These are phyloP conservation scores for Diaporthe humulicola DNA, from an alignment of 2,329 filamentous ascomycete genomes.

Conservation along the genomic window DNA sequence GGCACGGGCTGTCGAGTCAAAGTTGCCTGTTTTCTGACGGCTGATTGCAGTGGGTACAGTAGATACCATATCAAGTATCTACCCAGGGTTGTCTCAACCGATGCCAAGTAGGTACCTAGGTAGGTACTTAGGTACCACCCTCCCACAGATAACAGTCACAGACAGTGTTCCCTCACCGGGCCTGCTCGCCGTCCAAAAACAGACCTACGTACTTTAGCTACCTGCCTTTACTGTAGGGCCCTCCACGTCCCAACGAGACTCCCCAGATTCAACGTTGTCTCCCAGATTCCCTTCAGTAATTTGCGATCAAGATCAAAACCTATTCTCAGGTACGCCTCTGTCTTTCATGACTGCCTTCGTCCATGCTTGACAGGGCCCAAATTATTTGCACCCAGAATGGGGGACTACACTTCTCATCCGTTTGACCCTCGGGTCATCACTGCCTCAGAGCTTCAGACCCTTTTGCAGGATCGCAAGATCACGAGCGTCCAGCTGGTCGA, in stretches of 20 bases:
- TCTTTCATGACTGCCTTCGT: background rate
- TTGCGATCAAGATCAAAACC: background rate
- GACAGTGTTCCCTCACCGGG: no score
- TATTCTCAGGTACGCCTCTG: background rate
- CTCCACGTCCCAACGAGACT: background rate
- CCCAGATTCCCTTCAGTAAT: background rate
- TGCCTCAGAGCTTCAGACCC: background rate
- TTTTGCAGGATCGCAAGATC: background rate
- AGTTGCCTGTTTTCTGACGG: background rate
- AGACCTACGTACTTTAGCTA: background rate
- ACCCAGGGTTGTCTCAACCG: no score
- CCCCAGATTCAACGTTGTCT: background rate
- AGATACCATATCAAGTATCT: background rate
- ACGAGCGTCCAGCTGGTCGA: background rate
- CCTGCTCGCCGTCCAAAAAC: background rate
- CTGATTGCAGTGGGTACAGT: no score
- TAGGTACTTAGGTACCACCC: no score
- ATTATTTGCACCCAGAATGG: background rate
- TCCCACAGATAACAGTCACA: no score
- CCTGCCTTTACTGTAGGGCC: no score
- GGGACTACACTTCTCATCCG: background rate
- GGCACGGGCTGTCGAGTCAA: no score
- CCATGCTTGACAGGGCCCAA: background rate
- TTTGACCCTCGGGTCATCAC: background rate
- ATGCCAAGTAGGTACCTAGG: no score